Evolutionary conservation across 2,329 filamentous ascomycete genomes (phyloP), one percentile per base, ranked within the genome.

Genomic region (Leptographium procerum): DNA sequence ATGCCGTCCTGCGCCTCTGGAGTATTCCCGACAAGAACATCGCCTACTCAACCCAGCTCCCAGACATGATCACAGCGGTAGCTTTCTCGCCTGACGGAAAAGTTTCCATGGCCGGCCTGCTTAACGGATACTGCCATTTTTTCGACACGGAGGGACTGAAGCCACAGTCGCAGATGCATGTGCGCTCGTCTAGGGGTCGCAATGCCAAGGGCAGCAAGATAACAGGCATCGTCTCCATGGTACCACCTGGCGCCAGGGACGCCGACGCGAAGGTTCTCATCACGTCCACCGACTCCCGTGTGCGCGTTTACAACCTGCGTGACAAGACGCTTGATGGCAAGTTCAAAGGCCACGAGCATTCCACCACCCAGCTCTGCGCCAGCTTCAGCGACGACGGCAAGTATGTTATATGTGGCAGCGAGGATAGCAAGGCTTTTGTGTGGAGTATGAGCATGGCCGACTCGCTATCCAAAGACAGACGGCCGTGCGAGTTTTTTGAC

Each of bases 181-280:
- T 96, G n/a, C 85, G 91, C 51, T 96, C 91, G 0, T 90, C 90
- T 0, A 82, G 91, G 60, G 92, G 94, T 3, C 91, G 91, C 68
- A 97, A 96, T 67, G 88, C 91, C 5, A 96, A 95, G 69, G 92
- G 92, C 7, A 96, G 91, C 74, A 99, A 99, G 69, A 96, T 99
- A 65, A 97, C 94, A 0, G 91, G 91, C 8, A 96, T 99, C 57
- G 85, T 92, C 66, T 59, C 69, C 9, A 70, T 72, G 14, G 80
- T 80, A 40, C 55, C 57, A 33, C 57, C 60, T 3, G 22, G 48
- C 13, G 8, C 59, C 3, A 43, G 43, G 11, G 57, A 59, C 26
- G 83, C 83, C 1, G 87, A 91, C 57, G 80, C 89, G 55, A 95
- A 95, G 66, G 76, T 99, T 3, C 76, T 99, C 8, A 85, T 99